Evolutionary conservation across 192 early-diverging fungal species (phyloP).

Genomic region (Podila epicladia): DNA sequence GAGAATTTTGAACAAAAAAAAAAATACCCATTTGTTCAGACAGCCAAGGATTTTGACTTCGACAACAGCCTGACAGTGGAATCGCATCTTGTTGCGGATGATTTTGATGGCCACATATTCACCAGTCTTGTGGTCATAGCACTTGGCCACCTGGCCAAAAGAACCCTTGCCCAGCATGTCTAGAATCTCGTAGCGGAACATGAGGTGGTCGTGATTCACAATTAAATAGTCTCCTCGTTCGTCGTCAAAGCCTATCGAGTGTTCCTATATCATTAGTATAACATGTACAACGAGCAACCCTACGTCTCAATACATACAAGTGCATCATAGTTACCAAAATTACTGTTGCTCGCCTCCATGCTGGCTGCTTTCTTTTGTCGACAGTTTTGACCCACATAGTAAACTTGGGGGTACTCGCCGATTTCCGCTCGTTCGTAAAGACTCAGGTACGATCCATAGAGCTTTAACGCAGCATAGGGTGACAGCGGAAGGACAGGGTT

Average conservation of each 20-base stretch:
- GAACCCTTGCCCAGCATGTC: constrained; percentile 88
- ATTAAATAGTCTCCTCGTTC: constrained; percentile 94
- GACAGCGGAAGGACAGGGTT: constrained; percentile 55
- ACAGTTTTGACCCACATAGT: constrained; percentile 87
- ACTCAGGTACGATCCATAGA: constrained; percentile 77
- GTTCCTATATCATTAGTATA: too few species aligned
- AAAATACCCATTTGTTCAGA: constrained; percentile 76
- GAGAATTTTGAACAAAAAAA: not conserved
- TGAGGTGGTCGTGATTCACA: constrained; percentile 88
- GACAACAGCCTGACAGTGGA: constrained; percentile 93
- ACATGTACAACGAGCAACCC: too few species aligned
- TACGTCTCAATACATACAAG: not conserved
- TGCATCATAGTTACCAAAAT: constrained; percentile 56
- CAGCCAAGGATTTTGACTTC: constrained; percentile 93
- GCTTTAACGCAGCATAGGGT: constrained; percentile 68
- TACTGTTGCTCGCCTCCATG: constrained; percentile 64
- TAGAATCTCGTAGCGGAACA: constrained; percentile 94
- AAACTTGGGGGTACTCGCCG: constrained; percentile 83
- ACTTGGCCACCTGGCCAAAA: constrained; percentile 96
- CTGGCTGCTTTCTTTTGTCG: constrained; percentile 60
- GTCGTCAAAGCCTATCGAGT: constrained; percentile 74
- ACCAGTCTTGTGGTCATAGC: constrained; percentile 93
- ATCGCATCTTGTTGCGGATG: constrained; percentile 95
- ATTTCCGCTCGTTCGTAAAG: constrained; percentile 91
- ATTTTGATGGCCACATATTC: constrained; percentile 91